A percentile compares a stretch with the other conserved stretches of the same genome.
Conservation (phyloP, 2,329 filamentous ascomycete species). For the Massarina eburnea region DNA sequence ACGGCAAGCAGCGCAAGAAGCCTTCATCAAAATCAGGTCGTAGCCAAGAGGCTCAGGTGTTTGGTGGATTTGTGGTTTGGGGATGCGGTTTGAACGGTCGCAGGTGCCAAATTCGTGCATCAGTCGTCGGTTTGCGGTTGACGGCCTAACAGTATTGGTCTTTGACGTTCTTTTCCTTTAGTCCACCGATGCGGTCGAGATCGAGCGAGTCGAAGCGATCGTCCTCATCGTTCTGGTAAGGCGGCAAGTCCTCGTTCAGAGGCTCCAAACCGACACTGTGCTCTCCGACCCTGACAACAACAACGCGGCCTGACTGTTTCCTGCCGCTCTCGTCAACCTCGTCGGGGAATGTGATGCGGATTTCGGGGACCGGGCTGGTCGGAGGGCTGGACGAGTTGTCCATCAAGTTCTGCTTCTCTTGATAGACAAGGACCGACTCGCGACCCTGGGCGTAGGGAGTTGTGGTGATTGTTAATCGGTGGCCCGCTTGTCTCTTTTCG, state of each 20-base stretch:
- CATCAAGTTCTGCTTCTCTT: slow-evolving; percentile 78
- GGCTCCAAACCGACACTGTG: slow-evolving; percentile 87
- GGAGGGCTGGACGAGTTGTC: slow-evolving; percentile 75
- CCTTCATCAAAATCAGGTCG: slow-evolving; percentile 39
- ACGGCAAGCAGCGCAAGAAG: slow-evolving; percentile 23
- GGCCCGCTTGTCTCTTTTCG: slow-evolving; percentile 57
- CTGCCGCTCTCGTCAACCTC: slow-evolving; percentile 85
- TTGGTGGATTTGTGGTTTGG: slow-evolving; percentile 3
- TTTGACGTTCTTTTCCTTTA: slow-evolving; percentile 83
- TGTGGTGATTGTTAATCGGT: slow-evolving; percentile 59
- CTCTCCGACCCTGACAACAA: slow-evolving; percentile 89
- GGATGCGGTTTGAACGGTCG: slow-evolving; percentile 18
- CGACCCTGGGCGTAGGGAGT: slow-evolving; percentile 51
- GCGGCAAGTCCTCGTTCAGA: slow-evolving; percentile 75
- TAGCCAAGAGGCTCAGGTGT: slow-evolving; percentile 39
- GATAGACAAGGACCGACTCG: slow-evolving; percentile 73
- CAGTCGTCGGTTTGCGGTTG: slow-evolving; percentile 14
- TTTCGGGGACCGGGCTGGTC: slow-evolving; percentile 82
- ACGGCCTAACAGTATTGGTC: slow-evolving; percentile 29
- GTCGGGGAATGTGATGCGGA: slow-evolving; percentile 96
- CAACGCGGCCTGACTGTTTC: slow-evolving; percentile 80
- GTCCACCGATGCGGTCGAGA: slow-evolving; percentile 88
- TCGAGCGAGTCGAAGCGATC: slow-evolving; percentile 90
- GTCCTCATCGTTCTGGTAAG: slow-evolving; percentile 80
- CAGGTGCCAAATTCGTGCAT: slow-evolving; percentile 10